Evolutionary conservation across 306 rosid species (phyloP).

Genomic region (Trichosanthes cucumerina): DNA sequence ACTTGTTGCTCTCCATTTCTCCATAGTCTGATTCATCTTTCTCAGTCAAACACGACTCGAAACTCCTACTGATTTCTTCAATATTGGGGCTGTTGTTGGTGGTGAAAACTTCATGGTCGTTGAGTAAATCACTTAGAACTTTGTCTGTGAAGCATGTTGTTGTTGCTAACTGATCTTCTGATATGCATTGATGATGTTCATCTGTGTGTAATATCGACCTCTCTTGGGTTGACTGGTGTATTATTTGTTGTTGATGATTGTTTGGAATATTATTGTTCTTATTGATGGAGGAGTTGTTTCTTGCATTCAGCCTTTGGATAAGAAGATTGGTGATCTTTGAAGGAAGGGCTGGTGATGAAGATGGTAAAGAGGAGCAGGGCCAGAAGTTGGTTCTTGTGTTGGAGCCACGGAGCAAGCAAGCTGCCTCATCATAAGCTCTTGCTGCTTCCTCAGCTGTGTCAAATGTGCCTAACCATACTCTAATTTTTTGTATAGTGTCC

Average conservation of each 20-base stretch:
- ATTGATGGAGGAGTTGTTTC: conserved; percentile 30
- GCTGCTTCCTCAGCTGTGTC: conserved; percentile 98
- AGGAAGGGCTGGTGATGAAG: conserved; percentile 64
- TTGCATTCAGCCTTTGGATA: conserved; percentile 79
- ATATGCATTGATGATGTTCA: not conserved
- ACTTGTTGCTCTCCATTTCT: conserved; percentile 19
- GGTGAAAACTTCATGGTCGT: conserved; percentile 54
- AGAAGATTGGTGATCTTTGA: conserved; percentile 87
- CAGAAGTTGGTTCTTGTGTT: conserved; percentile 90
- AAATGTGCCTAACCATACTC: conserved; percentile 98
- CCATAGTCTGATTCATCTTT: conserved; percentile 19
- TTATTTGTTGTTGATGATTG: conserved; percentile 31
- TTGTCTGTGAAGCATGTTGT: conserved; percentile 32
- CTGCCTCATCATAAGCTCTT: conserved; percentile 94
- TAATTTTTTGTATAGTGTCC: conserved; percentile 84
- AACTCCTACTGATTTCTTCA: conserved; percentile 50
- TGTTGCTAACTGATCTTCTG: conserved; percentile 21
- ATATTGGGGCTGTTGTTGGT: conserved; percentile 25
- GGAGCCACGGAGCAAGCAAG: conserved; percentile 83
- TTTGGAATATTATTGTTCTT: conserved; percentile 16
- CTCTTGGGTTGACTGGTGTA: conserved; percentile 13
- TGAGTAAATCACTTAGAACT: conserved; percentile 56
- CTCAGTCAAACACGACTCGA: conserved; percentile 55
- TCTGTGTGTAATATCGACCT: not conserved
- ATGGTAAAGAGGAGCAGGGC: conserved; percentile 59